Conservation (phyloP, 495 filamentous ascomycete species). For the Penicillium chermesinum region DNA sequence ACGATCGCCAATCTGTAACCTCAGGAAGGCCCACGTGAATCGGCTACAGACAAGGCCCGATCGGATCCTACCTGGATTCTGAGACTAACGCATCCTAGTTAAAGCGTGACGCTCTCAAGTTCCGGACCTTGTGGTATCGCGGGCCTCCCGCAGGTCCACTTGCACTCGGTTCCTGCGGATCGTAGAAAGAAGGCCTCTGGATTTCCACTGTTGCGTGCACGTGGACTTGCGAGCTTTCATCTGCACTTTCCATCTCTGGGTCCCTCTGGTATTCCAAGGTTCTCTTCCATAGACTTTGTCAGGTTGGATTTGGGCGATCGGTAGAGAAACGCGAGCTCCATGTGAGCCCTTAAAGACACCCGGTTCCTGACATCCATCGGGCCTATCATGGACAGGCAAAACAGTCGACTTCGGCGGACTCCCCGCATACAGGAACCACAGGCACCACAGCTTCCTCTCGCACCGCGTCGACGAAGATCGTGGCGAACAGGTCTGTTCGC, state of each 20-base stretch:
- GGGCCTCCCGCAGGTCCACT: background rate
- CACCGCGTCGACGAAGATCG: slow-evolving; percentile 2
- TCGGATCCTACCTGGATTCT: background rate
- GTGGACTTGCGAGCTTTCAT: no score
- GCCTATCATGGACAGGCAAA: slow-evolving; percentile 11
- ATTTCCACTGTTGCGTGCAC: background rate
- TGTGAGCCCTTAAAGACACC: background rate
- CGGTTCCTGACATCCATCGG: slow-evolving; percentile 10
- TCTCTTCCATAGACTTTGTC: background rate
- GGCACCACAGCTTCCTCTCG: background rate
- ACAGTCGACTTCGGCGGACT: slow-evolving; percentile 4
- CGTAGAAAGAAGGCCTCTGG: background rate
- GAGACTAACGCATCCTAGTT: background rate
- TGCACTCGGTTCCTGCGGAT: background rate
- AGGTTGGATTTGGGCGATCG: background rate
- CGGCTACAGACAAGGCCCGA: background rate
- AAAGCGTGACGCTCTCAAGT: background rate
- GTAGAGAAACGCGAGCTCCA: background rate
- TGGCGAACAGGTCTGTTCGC: slow-evolving; percentile 11
- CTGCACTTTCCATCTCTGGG: no score
- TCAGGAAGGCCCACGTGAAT: background rate
- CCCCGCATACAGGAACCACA: slow-evolving; percentile 3
- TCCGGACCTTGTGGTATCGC: background rate
- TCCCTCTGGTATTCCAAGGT: no score
- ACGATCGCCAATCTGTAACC: background rate